Base-by-base conservation (phyloP, 1,284 basidiomycete species). In the Cutaneotrichosporon curvatum region DNA sequence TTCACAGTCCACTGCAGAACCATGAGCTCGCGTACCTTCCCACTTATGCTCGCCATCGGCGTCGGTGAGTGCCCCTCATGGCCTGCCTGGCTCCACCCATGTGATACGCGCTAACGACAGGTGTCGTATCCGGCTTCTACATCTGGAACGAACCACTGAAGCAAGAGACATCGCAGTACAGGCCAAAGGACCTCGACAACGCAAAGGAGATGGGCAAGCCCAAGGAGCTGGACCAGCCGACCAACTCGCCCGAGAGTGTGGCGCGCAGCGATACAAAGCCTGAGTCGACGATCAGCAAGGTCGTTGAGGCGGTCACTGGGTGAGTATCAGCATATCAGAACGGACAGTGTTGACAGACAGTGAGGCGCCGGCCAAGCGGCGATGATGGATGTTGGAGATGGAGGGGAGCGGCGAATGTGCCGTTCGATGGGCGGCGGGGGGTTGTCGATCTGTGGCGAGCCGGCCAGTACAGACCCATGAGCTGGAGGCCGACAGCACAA, bases 121-220 rank as follows among this genome's bases (percentile, higher is more conserved):
- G 63, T 46, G 54, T 63, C 38, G 43, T 60, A 20, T 58, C 57
- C 4, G 64, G 62, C 41, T 51, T 58, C 22, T 64, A 64, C 51
- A 64, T 63, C 53, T 63, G 51, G 55, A 50, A 57, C 20, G 47
- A 44, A 39, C 63, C 63, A 2, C 52, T 65, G 25, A 56, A 60
- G 43, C 60, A 67, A 40, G 43, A 56, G 1, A 51, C 59, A 15
- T 62, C 60, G 16, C 59, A 57, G 37, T 30, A 47, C 9, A 40
- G 55, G 11, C 38, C 50, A 5, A 43, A 41, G n/a, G 41, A 31
- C 33, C 19, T 16, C 23, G 35, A 36, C 33, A 32, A 32, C 2
- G 41, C 35, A 10, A 35, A 35, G 19, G 41, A 36, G 33, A 22
- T 28, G n/a, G 33, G 33, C 14, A 15, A 34, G 30, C 16, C 19